phyloP scores from a whole-genome alignment of 441 rosid species.

The Erodium chrysanthum region DNA sequence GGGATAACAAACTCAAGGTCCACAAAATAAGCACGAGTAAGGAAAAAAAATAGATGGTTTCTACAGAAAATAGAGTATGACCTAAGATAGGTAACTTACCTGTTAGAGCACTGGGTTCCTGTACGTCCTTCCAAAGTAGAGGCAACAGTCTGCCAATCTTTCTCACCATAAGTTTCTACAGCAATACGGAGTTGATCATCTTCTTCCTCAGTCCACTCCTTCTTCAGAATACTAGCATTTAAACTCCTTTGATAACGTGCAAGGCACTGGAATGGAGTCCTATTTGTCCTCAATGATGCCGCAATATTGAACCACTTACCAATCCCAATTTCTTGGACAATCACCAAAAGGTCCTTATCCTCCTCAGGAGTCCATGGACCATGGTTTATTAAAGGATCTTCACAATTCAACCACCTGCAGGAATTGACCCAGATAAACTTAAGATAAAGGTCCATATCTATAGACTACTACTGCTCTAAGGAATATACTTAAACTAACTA shows the following conservation, averaged over 20 bases:
- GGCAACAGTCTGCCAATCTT: constrained; percentile 76
- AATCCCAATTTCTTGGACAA: constrained; percentile 53
- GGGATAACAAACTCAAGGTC: background rate
- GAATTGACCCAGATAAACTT: constrained; percentile 13
- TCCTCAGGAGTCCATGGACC: constrained; percentile 56
- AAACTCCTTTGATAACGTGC: constrained; percentile 74
- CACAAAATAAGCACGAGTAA: background rate
- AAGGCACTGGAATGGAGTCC: constrained; percentile 85
- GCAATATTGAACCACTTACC: constrained; percentile 68
- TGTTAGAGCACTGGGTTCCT: constrained; percentile 85
- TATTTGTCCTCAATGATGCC: constrained; percentile 49
- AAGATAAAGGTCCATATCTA: background rate
- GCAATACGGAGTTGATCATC: constrained; percentile 68
- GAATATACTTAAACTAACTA: background rate
- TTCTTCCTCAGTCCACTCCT: constrained; percentile 77
- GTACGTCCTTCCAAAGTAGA: constrained; percentile 54
- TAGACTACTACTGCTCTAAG: background rate
- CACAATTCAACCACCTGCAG: constrained; percentile 75
- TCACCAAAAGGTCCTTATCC: constrained; percentile 48
- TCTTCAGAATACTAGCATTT: constrained; percentile 51
- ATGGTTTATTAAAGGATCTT: constrained; percentile 68
- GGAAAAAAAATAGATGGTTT: constrained; percentile 3
- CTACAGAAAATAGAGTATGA: background rate
- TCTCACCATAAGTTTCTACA: constrained; percentile 57
- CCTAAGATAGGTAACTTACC: constrained; percentile 39